A percentile compares a stretch with the other conserved stretches of the same genome.
phyloP scores from a whole-genome alignment of 2,329 filamentous ascomycete genomes.

The Sphaerulina vaccinii region DNA sequence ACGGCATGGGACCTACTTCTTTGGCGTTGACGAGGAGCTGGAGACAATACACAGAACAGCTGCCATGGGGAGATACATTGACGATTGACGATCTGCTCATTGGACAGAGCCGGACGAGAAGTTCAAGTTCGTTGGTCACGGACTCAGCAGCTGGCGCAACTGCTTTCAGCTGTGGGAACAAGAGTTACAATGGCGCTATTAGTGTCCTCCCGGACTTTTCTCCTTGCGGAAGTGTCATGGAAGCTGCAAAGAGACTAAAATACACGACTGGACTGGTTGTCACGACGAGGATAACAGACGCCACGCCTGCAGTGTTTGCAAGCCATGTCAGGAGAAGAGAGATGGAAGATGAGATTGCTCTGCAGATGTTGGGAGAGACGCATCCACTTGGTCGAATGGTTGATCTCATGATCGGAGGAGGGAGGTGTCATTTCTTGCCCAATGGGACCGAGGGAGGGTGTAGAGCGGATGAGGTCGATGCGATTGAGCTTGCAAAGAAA shows the following conservation, averaged over 20 bases:
- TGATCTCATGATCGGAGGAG: conserved; percentile 89
- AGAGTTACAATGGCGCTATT: conserved; percentile 97
- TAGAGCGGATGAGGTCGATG: conserved; percentile 72
- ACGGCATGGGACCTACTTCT: conserved; percentile 95
- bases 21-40: conserved; percentile 83
- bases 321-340: conserved; percentile 76
- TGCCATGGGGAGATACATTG: conserved; percentile 74
- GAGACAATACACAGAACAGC: conserved; percentile 70
- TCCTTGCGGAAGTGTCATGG: conserved; percentile 87
- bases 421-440: conserved; percentile 86
- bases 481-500: conserved; percentile 69
- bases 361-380: conserved; percentile 80
- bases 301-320: conserved; percentile 92
- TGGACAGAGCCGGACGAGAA: conserved; percentile 83
- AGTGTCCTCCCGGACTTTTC: conserved; percentile 79
- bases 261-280: conserved; percentile 93
- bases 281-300: conserved; percentile 91
- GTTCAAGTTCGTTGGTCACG: conserved; percentile 80
- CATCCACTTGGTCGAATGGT: conserved; percentile 83
- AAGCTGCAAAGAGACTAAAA: conserved; percentile 87
- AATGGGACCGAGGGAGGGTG: conserved; percentile 81
- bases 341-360: conserved; percentile 86
- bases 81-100: conserved; percentile 85
- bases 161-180: conserved; percentile 86
- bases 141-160: conserved; percentile 97